A percentile compares a stretch with the other conserved stretches of the same genome.
Conservation (phyloP, 108 stramenopile genomes). For the Skeletonema tropicum region DNA sequence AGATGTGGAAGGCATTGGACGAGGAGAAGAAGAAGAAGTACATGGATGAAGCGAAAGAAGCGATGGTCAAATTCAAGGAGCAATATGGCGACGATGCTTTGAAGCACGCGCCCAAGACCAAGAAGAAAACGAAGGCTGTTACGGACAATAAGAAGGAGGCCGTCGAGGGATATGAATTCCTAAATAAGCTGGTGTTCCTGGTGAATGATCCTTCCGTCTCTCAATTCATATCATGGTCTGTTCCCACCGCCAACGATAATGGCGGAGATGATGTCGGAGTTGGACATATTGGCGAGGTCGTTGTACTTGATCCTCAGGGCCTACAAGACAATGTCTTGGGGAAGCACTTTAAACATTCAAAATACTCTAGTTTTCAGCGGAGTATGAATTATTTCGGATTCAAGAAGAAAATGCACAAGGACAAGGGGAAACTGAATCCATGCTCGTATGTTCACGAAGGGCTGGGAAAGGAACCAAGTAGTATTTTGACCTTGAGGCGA, state of each 20-base stretch:
- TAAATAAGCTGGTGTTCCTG: conserved; percentile 24
- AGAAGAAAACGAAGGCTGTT: background rate
- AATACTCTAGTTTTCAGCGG: conserved; percentile 55
- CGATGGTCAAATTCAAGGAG: background rate
- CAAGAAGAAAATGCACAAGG: conserved; percentile 51
- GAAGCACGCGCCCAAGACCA: background rate
- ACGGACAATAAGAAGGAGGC: background rate
- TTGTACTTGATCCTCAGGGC: conserved; percentile 43
- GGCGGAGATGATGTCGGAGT: conserved; percentile 25
- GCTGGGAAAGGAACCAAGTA: conserved; percentile 1
- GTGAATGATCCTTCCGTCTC: conserved; percentile 30
- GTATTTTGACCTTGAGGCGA: background rate
- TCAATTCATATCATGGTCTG: conserved; percentile 45
- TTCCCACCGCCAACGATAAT: conserved; percentile 5
- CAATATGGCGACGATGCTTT: background rate
- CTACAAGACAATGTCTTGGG: conserved; percentile 47
- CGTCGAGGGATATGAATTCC: background rate
- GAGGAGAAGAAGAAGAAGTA: background rate
- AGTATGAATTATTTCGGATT: conserved; percentile 66
- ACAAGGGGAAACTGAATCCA: conserved; percentile 7
- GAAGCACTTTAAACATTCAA: conserved; percentile 56
- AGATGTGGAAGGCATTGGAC: background rate
- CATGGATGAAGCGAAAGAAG: background rate
- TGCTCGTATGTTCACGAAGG: background rate
- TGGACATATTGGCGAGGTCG: conserved; percentile 39